Evolutionary conservation across 2,329 filamentous ascomycete genomes (phyloP).

Genomic region (Fusarium sp.): DNA sequence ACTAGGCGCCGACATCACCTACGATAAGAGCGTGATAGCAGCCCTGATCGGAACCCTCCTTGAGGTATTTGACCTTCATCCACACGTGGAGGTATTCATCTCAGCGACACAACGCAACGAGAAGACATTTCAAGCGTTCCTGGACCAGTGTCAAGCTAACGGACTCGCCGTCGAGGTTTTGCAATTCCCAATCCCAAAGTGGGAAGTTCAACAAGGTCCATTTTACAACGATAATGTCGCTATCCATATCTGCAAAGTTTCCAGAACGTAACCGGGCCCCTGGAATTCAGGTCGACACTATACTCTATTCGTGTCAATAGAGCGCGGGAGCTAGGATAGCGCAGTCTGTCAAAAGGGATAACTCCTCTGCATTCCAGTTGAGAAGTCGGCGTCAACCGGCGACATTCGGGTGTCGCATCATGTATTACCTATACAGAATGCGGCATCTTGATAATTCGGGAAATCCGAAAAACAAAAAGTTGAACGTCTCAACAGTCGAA

Average conservation of each 20-base stretch:
- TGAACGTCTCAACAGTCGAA: not conserved
- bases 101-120: conserved; percentile 78
- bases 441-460: conserved; percentile 16
- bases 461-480: conserved; percentile 7
- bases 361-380: conserved; percentile 43
- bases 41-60: conserved; percentile 73
- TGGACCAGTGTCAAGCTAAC: conserved; percentile 66
- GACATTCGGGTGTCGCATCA: conserved; percentile 19
- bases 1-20: conserved; percentile 83
- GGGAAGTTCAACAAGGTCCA: conserved; percentile 66
- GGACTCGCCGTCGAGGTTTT: conserved; percentile 59
- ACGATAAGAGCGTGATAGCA: conserved; percentile 74
- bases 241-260: conserved; percentile 64
- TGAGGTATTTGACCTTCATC: conserved; percentile 70
- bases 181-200: conserved; percentile 55
- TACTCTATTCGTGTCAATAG: conserved; percentile 9
- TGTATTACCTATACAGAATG: conserved; percentile 16
- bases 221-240: conserved; percentile 73
- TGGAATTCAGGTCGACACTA: conserved; percentile 15
- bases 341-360: conserved; percentile 13
- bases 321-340: conserved; percentile 2
- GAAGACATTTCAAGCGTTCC: conserved; percentile 75
- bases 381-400: conserved; percentile 8
- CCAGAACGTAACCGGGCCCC: conserved; percentile 31
- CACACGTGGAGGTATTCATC: conserved; percentile 71